A percentile compares a stretch with the other conserved stretches of the same genome.
phyloP scores from a whole-genome alignment of 805 yeast genomes.

The Saccharomycopsis oosterbeekiorum region DNA sequence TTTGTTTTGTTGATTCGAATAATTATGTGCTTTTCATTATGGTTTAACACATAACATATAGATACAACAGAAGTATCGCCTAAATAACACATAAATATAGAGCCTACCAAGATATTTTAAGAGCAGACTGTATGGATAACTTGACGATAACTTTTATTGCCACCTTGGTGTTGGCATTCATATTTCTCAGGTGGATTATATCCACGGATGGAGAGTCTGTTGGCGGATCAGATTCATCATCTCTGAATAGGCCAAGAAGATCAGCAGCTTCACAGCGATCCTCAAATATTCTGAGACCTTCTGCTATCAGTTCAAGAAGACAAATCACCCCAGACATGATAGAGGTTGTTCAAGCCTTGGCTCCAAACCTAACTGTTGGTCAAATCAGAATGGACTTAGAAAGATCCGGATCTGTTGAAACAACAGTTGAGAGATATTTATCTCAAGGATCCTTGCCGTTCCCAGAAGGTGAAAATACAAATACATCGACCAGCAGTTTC shows the following conservation, averaged over 20 bases:
- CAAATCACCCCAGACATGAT: conserved; percentile 64
- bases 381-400: conserved; percentile 70
- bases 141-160: conserved; percentile 44
- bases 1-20: too few species aligned
- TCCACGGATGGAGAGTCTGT: conserved; percentile 33
- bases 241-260: conserved; percentile 7
- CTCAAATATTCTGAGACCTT: background rate
- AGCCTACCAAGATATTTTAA: background rate
- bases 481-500: conserved; percentile 1
- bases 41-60: too few species aligned
- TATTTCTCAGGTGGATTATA: conserved; percentile 58
- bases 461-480: conserved; percentile 31
- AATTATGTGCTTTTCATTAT: too few species aligned
- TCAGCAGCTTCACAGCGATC: conserved; percentile 15
- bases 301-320: conserved; percentile 28
- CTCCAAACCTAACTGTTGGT: conserved; percentile 57
- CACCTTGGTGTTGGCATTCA: conserved; percentile 41
- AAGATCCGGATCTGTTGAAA: conserved; percentile 70
- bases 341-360: conserved; percentile 74
- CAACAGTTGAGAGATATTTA: conserved; percentile 64
- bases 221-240: conserved; percentile 11
- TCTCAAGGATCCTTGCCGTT: conserved; percentile 49
- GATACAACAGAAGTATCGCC: too few species aligned
- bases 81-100: too few species aligned
- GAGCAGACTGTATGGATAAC: conserved; percentile 35